phyloP scores from a whole-genome alignment of 768 basidiomycete species.

The Coprinellus micaceus region DNA sequence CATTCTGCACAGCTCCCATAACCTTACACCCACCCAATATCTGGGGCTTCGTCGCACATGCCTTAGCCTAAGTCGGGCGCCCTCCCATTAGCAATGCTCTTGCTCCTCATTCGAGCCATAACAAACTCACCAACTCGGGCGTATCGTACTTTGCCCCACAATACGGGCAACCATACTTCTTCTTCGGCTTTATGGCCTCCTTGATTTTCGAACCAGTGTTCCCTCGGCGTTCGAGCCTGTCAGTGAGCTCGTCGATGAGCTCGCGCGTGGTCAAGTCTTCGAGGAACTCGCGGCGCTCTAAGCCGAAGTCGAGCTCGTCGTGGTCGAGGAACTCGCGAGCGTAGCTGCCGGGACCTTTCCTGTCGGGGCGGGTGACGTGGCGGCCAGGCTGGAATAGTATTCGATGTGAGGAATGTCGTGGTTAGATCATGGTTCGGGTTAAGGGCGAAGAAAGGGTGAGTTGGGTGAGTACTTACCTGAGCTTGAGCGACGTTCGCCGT shows the following conservation, averaged over 20 bases:
- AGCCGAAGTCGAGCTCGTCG: neutral
- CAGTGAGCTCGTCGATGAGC: neutral
- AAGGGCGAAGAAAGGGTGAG: neutral
- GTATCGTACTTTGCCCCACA: neutral
- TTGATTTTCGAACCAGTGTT: neutral
- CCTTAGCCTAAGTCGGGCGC: neutral
- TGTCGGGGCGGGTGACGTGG: too few species aligned
- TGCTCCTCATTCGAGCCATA: too few species aligned
- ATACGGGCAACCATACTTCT: neutral
- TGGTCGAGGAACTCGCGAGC: neutral
- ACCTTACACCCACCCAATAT: neutral
- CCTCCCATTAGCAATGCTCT: too few species aligned
- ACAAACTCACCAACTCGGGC: neutral
- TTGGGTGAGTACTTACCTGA: neutral
- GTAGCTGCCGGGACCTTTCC: too few species aligned
- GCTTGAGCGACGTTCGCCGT: too few species aligned
- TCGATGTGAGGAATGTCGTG: too few species aligned
- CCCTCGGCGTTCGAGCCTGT: neutral
- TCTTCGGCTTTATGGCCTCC: neutral
- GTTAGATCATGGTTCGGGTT: neutral
- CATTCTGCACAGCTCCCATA: neutral
- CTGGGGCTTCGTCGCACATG: neutral
- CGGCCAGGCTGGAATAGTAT: too few species aligned
- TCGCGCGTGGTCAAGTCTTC: neutral
- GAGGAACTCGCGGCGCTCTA: conserved; percentile 1